These are phyloP conservation scores for Globisporangium polare DNA, from an alignment of 352 stramenopile species.

Conservation along the genomic window DNA sequence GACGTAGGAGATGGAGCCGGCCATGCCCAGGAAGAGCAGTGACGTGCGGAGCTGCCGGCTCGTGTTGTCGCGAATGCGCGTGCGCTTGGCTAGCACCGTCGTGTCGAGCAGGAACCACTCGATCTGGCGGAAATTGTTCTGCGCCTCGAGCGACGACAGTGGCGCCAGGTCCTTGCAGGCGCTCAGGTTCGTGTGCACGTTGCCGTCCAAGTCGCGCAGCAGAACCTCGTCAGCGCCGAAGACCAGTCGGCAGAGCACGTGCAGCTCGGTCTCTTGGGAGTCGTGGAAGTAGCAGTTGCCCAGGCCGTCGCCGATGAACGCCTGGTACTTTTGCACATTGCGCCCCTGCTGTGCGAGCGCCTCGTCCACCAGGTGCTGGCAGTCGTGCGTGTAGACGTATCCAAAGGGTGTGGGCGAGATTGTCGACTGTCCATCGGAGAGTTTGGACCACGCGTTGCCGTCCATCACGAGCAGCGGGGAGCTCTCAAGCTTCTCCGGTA, in stretches of 20 bases:
- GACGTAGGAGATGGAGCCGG: conserved; percentile 29
- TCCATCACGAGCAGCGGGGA: conserved; percentile 30
- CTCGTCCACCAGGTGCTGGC: conserved; percentile 18
- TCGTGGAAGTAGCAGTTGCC: conserved; percentile 33
- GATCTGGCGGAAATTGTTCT: conserved; percentile 26
- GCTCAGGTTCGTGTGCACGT: conserved; percentile 19
- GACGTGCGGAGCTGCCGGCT: conserved; percentile 35
- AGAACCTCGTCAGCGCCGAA: conserved; percentile 26
- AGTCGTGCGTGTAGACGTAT: conserved; percentile 37
- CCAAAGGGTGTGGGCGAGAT: conserved; percentile 25
- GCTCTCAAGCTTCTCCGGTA: conserved; percentile 27
- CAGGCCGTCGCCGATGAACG: conserved; percentile 32
- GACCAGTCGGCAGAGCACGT: conserved; percentile 33
- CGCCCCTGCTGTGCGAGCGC: conserved; percentile 27
- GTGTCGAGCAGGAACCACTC: conserved; percentile 33
- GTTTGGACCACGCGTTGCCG: conserved; percentile 29
- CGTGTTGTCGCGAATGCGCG: conserved; percentile 38
- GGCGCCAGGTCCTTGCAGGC: conserved; percentile 13
- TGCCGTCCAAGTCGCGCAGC: conserved; percentile 20
- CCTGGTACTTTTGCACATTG: conserved; percentile 45
- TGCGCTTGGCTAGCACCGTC: conserved; percentile 18
- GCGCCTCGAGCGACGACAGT: conserved; percentile 6
- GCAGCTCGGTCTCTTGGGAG: conserved; percentile 33
- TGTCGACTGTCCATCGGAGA: background rate
- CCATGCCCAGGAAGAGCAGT: conserved; percentile 31